Base-by-base conservation (phyloP, 768 basidiomycete species). In the Austroboletus festivus region DNA sequence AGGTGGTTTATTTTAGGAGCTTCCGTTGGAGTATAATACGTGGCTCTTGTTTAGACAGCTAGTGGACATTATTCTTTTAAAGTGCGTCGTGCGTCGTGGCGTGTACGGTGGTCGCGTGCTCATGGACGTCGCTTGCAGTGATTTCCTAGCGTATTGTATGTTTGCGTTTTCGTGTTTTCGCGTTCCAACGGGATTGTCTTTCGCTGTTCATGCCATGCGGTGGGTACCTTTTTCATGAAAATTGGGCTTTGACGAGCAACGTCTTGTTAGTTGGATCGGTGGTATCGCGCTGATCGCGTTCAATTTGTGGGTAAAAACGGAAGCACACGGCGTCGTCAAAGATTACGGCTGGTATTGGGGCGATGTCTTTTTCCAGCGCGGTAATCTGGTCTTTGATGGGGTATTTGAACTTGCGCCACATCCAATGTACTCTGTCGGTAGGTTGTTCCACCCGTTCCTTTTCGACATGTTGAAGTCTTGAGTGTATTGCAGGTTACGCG, bases 261-360 rank as follows among this genome's bases (percentile, higher is more conserved):
- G 28, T 38, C 34, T 40, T 19, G 48, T 3, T 48, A 91, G 91
- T 56, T 99, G 95, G 95, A 68, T 87, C 38, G 86, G 86, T 19
- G 96, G 96, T 5, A 64, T 89, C 51, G 77, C 81, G 1, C 73
- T 99, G 21, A 93, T 98, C 63, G 79, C 78, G 19, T 98, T 98
- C 77, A 98, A 99, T 67, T 77, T 98, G 30, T 98, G 94, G 93
- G 93, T 99, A 53, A 99, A 99, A 65, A 89, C 88, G 2, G 95
- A 98, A 62, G 96, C 96, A 1, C 96, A 99, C 65, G 80, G 92
- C 46, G 92, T 98, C 42, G 93, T 98, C 52, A 98, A 96, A 59
- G 95, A 97, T 61, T 97, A 95, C 56, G 94, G 93, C 15, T 97
- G 93, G 93, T 97, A 93, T 66, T 93, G 92, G 92, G 93, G 90